Evolutionary conservation across 2,329 filamentous ascomycete genomes (phyloP).

Genomic region (Diaporthe eres): DNA sequence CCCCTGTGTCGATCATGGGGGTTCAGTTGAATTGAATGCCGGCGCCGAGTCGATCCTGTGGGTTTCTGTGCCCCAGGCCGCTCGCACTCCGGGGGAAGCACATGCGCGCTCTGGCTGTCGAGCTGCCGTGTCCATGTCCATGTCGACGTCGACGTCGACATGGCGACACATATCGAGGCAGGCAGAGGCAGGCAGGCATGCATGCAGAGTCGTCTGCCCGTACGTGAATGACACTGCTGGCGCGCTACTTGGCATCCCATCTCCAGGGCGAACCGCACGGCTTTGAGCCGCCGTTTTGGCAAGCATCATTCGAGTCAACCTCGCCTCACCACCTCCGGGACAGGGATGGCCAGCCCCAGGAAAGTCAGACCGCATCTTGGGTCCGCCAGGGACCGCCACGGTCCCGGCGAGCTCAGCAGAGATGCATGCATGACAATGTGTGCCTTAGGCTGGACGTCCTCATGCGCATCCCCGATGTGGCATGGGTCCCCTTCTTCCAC

Average conservation of each 20-base stretch:
- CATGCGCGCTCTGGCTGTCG: not conserved
- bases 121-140: not conserved
- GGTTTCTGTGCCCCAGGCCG: not conserved
- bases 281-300: slow-evolving; percentile 28
- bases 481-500: slow-evolving; percentile 24
- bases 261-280: slow-evolving; percentile 20
- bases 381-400: not conserved
- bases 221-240: not conserved
- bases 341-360: slow-evolving; percentile 21
- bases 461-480: slow-evolving; percentile 16
- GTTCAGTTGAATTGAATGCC: not conserved
- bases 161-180: not conserved
- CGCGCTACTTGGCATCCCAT: slow-evolving; percentile 17
- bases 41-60: not conserved
- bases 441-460: slow-evolving; percentile 17
- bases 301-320: slow-evolving; percentile 26
- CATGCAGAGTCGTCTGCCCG: not conserved
- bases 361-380: slow-evolving; percentile 26
- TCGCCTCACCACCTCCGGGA: slow-evolving; percentile 27
- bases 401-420: slow-evolving; percentile 18
- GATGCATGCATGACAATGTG: slow-evolving; percentile 30
- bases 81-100: not conserved
- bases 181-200: not conserved
- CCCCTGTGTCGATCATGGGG: slow-evolving; percentile 20
- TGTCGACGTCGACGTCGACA: too few relatives aligned